These are phyloP conservation scores for Suhomyces choctaworum DNA, from an alignment of 1,139 yeast species.

Conservation along the genomic window DNA sequence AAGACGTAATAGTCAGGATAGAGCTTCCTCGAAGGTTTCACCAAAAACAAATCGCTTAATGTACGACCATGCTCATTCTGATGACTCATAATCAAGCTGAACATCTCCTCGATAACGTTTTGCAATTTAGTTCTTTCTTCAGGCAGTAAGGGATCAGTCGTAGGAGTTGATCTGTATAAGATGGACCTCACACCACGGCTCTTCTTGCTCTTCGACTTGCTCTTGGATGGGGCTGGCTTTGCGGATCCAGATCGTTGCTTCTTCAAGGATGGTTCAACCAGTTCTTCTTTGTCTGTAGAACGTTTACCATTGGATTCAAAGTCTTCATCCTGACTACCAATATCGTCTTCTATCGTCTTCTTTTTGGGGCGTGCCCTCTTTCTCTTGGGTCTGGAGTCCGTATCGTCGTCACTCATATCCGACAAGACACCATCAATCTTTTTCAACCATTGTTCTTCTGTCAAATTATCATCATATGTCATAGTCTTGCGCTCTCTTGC, in stretches of 20 bases:
- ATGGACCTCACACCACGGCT: slow-evolving; percentile 24
- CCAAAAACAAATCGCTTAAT: slow-evolving; percentile 62
- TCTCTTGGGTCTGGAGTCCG: slow-evolving; percentile 25
- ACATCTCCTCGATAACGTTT: slow-evolving; percentile 42
- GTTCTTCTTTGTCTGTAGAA: slow-evolving; percentile 7
- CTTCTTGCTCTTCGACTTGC: slow-evolving; percentile 15
- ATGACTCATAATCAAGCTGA: slow-evolving; percentile 45
- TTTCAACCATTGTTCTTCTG: slow-evolving; percentile 78
- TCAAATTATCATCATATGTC: slow-evolving; percentile 64
- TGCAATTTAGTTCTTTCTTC: slow-evolving; percentile 47
- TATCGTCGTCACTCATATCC: slow-evolving; percentile 34
- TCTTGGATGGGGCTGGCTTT: slow-evolving; percentile 17
- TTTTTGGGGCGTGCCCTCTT: slow-evolving; percentile 30
- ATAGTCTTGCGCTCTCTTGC: slow-evolving; percentile 63
- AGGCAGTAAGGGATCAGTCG: slow-evolving; percentile 40
- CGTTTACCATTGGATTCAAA: slow-evolving; percentile 11
- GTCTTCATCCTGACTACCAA: slow-evolving; percentile 21
- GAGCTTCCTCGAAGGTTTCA: slow-evolving; percentile 65
- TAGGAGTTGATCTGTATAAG: slow-evolving; percentile 39
- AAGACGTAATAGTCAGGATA: slow-evolving; percentile 88
- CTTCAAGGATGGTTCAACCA: slow-evolving; percentile 13
- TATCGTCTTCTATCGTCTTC: slow-evolving; percentile 18
- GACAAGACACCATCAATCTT: slow-evolving; percentile 54
- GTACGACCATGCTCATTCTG: slow-evolving; percentile 44
- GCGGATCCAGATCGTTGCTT: slow-evolving; percentile 35